These are phyloP conservation scores for Trichoderma asperellum DNA, from an alignment of 2,329 filamentous ascomycete genomes.

Conservation along the genomic window DNA sequence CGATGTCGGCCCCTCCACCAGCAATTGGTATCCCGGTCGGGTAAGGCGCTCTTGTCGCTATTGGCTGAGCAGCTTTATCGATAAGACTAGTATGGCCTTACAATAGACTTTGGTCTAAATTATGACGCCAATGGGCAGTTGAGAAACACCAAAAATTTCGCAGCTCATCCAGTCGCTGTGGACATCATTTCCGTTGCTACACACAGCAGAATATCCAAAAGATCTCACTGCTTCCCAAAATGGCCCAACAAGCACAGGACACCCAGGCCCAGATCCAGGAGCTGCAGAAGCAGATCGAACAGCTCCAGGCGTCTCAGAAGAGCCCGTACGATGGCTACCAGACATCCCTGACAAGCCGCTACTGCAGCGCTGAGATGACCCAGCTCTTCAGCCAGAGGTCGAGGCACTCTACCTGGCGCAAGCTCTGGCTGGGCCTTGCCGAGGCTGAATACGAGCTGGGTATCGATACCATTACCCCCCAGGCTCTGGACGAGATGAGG, in stretches of 20 bases:
- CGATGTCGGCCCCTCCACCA: too few relatives aligned
- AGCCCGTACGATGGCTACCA: conserved; percentile 50
- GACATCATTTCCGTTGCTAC: neutral
- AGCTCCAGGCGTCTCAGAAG: conserved; percentile 2
- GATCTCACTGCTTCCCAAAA: neutral
- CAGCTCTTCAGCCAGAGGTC: conserved; percentile 78
- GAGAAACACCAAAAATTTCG: neutral
- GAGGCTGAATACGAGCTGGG: conserved; percentile 82
- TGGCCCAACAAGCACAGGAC: neutral
- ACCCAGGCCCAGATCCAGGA: neutral
- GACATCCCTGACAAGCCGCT: conserved; percentile 72
- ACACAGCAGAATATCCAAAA: neutral
- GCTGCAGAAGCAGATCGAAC: conserved; percentile 14
- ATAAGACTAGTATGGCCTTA: neutral
- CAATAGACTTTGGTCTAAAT: neutral
- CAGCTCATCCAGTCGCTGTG: neutral
- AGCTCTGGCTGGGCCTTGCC: conserved; percentile 84
- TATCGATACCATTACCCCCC: conserved; percentile 67
- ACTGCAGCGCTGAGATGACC: conserved; percentile 76
- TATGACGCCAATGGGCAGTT: neutral
- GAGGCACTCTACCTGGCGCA: conserved; percentile 77
- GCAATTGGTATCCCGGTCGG: too few relatives aligned
- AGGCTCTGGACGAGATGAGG: conserved; percentile 78
- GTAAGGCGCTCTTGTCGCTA: too few relatives aligned
- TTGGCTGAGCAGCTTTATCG: too few relatives aligned